phyloP scores from a whole-genome alignment of 2,329 filamentous ascomycete species.

The Sclerotinia glacialis region DNA sequence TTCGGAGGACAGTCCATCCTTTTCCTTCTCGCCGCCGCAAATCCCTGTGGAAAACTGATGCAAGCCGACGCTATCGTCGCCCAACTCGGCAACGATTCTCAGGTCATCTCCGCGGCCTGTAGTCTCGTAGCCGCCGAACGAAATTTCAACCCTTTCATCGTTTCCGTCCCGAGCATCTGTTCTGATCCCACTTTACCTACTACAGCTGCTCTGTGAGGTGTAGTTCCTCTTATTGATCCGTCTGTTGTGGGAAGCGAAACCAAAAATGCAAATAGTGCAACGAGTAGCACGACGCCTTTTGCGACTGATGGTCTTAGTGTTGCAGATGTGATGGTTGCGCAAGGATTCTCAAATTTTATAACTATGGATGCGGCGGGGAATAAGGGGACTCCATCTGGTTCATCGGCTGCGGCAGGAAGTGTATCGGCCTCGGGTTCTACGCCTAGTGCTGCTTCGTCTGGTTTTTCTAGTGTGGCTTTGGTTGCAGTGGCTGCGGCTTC shows the following conservation, averaged over 20 bases:
- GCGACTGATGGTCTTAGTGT: conserved; percentile 60
- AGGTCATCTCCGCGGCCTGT: conserved; percentile 59
- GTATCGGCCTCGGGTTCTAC: background rate
- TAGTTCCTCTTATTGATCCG: conserved; percentile 66
- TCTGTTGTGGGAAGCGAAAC: conserved; percentile 54
- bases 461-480: conserved; percentile 22
- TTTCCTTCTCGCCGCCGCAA: conserved; percentile 61
- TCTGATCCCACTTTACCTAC: conserved; percentile 60
- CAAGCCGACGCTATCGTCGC: conserved; percentile 64
- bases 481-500: conserved; percentile 23
- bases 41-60: conserved; percentile 63
- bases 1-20: conserved; percentile 61
- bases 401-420: conserved; percentile 18
- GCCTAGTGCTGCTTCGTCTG: background rate
- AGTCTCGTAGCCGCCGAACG: conserved; percentile 66
- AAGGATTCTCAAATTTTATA: conserved; percentile 63
- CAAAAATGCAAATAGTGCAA: conserved; percentile 59
- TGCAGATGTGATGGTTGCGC: conserved; percentile 59
- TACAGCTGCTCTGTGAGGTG: conserved; percentile 59
- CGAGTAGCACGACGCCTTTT: conserved; percentile 54
- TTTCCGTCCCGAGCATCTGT: conserved; percentile 60
- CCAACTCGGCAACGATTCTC: conserved; percentile 57
- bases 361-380: conserved; percentile 40
- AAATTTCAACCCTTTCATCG: conserved; percentile 68
- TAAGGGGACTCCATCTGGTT: conserved; percentile 39